Evolutionary conservation across 2,329 filamentous ascomycete genomes (phyloP), one percentile per base, ranked within the genome.

Genomic region (Alternaria arborescens): DNA sequence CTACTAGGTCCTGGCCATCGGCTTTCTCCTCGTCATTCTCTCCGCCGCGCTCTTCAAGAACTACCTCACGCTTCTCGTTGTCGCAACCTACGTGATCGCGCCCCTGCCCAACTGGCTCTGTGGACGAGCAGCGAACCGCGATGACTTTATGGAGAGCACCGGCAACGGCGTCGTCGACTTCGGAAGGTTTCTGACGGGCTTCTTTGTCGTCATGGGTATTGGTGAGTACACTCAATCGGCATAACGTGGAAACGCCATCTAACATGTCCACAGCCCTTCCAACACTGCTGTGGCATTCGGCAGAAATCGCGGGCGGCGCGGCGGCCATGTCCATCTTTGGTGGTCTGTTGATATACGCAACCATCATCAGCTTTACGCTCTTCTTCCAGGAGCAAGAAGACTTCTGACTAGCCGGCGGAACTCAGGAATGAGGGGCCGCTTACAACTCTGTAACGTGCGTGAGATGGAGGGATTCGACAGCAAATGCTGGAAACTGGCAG

Each of bases 311-410:
- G 64, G 80, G 91, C 59, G 89, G 92, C 53, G 95, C 95, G 50
- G 97, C 97, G 89, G 83, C 93, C 77, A 99, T 99, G 95, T 96
- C 92, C 53, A 91, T 99, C 71, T 82, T 94, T 53, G 95, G 95
- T 28, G 95, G 95, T 53, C 83, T 97, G 61, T 83, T 99, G 77
- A 99, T 99, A 78, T 99, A 99, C 81, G 92, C 93, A 58, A 99
- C 95, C 50, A 97, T 99, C 77, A 96, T 99, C 81, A 95, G 91
- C 82, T 99, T 99, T 80, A 90, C 91, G 68, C 91, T 97, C 89
- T 99, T 98, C 83, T 99, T 99, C 85, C 91, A 94, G 78, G 94
- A 98, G 81, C 93, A 98, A 78, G 91, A 97, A 77, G 95, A 98
- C 72, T 99, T 98, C 79, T 98, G 82, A 72, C 71, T 74, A 69